Evolutionary conservation across 169 alveolate species (phyloP).

Genomic region (Plasmodium malariae): DNA sequence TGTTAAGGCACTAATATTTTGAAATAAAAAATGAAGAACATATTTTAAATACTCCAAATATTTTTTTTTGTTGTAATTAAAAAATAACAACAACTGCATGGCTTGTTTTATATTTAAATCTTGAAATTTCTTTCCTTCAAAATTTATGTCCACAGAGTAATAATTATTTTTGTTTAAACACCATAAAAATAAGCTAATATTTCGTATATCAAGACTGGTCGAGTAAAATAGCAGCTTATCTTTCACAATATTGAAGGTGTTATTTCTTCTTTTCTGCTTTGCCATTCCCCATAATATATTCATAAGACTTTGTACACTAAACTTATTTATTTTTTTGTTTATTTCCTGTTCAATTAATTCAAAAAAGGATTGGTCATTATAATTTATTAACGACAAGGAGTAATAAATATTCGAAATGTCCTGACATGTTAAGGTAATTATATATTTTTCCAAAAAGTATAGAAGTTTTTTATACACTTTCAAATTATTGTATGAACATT

Average conservation of each 20-base stretch:
- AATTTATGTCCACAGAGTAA: conserved; percentile 32
- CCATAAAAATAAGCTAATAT: conserved; percentile 69
- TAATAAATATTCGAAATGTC: conserved; percentile 55
- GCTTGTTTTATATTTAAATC: conserved; percentile 74
- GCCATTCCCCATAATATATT: conserved; percentile 69
- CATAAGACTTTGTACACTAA: conserved; percentile 51
- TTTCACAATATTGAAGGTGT: conserved; percentile 19
- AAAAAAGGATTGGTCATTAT: conserved; percentile 31
- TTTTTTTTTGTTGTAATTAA: conserved; percentile 55
- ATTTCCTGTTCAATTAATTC: conserved; percentile 52
- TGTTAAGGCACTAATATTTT: conserved; percentile 21
- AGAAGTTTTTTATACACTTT: conserved; percentile 36
- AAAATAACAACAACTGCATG: conserved; percentile 50
- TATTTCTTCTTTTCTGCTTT: conserved; percentile 56
- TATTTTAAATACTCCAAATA: conserved; percentile 56
- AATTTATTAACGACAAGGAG: conserved; percentile 42
- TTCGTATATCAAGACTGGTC: conserved; percentile 48
- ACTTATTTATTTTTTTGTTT: conserved; percentile 49
- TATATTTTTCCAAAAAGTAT: conserved; percentile 51
- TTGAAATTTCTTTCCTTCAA: conserved; percentile 39
- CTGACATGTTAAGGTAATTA: conserved; percentile 34
- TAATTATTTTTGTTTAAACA: conserved; percentile 56
- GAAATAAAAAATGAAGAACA: conserved; percentile 33
- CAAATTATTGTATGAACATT: conserved; percentile 26
- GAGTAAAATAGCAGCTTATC: conserved; percentile 67